Conservation (phyloP, 1,284 basidiomycete genomes). For the Butyriboletus appendiculatus region DNA sequence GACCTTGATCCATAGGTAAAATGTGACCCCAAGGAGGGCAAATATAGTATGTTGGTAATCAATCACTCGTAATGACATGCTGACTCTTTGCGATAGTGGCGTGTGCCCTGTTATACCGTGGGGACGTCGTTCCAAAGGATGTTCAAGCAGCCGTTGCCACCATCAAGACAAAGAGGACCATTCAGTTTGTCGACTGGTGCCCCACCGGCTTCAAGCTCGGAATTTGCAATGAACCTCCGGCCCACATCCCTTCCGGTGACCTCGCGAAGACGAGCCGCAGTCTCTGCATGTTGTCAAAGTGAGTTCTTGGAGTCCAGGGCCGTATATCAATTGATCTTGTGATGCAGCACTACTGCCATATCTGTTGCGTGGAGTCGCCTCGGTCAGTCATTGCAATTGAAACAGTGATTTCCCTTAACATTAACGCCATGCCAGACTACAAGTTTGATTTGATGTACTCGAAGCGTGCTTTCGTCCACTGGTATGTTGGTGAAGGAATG, state of each 20-base stretch:
- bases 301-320: conserved; percentile 16
- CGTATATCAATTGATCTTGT: conserved; percentile 9
- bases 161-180: conserved; percentile 97
- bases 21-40: conserved; percentile 93
- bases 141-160: conserved; percentile 90
- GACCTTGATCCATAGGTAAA: conserved; percentile 55
- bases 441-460: conserved; percentile 99
- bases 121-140: conserved; percentile 98
- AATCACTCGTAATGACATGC: neutral
- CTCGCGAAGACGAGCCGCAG: conserved; percentile 93
- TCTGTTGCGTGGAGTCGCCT: conserved; percentile 94
- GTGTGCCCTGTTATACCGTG: conserved; percentile 88
- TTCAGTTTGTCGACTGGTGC: conserved; percentile 99
- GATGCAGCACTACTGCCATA: conserved; percentile 85
- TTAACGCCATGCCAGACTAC: conserved; percentile 63
- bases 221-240: conserved; percentile 95
- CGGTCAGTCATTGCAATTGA: conserved; percentile 42
- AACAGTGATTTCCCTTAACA: neutral
- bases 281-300: conserved; percentile 96
- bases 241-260: conserved; percentile 91
- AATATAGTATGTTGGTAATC: conserved; percentile 78
- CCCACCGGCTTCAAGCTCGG: conserved; percentile 97
- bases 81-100: conserved; percentile 56
- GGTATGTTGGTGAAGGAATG: conserved; percentile 99
- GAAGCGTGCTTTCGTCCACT: conserved; percentile 96